These are phyloP conservation scores for Lyophyllum shimeji DNA, from an alignment of 768 basidiomycete species.

Conservation along the genomic window DNA sequence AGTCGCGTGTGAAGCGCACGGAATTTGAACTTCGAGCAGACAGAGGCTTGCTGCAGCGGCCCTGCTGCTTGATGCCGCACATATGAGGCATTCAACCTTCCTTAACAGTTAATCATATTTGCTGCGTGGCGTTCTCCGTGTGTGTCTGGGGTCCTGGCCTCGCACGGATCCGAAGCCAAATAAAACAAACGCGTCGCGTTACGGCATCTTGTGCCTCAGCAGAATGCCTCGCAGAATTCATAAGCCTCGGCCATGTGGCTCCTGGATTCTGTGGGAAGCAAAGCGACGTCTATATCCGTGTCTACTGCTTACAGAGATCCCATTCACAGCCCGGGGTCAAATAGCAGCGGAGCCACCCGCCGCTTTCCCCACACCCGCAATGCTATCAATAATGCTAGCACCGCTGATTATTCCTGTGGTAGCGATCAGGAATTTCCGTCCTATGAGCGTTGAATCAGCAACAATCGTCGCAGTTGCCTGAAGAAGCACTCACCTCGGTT, in stretches of 20 bases:
- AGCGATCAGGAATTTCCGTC: conserved; percentile 84
- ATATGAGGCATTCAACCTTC: conserved; percentile 16
- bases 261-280: conserved; percentile 14
- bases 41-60: too few species aligned
- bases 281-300: background rate
- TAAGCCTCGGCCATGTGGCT: conserved; percentile 26
- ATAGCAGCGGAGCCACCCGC: conserved; percentile 36
- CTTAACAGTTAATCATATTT: conserved; percentile 9
- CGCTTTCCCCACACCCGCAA: conserved; percentile 43
- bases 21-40: too few species aligned
- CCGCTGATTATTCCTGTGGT: conserved; percentile 92
- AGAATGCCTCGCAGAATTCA: conserved; percentile 15
- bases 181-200: conserved; percentile 53
- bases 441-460: conserved; percentile 34
- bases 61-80: background rate
- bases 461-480: conserved; percentile 13
- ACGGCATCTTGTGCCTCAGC: conserved; percentile 14
- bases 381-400: conserved; percentile 64
- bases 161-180: conserved; percentile 21
- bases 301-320: conserved; percentile 8
- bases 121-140: conserved; percentile 16
- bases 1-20: too few species aligned
- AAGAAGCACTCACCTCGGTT: conserved; percentile 59
- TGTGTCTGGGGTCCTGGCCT: conserved; percentile 24
- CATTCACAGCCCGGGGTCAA: conserved; percentile 20